Evolutionary conservation across 441 rosid genomes (phyloP).

Genomic region (Theobroma grandiflorum): DNA sequence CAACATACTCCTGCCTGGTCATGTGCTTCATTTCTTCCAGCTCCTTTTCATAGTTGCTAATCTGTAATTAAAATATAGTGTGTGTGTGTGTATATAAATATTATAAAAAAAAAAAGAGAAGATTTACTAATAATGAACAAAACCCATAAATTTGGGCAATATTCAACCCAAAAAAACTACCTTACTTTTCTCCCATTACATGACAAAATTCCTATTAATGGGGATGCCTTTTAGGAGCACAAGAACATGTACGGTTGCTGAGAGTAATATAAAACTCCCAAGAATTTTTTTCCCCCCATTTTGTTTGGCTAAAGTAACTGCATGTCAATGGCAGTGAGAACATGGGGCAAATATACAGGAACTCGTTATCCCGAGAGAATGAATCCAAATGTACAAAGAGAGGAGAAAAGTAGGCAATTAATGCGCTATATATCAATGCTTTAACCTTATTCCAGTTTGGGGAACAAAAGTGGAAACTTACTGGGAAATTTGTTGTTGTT

Average conservation of each 20-base stretch:
- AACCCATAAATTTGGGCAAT: conserved; percentile 21
- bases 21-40: conserved; percentile 80
- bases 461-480: conserved; percentile 30
- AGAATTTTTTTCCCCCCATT: background rate
- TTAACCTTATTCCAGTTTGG: background rate
- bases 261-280: conserved; percentile 1
- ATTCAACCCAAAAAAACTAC: background rate
- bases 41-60: conserved; percentile 64
- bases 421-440: background rate
- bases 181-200: background rate
- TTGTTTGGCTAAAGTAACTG: conserved; percentile 18
- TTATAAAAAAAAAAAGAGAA: background rate
- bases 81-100: background rate
- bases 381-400: background rate
- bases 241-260: conserved; percentile 14
- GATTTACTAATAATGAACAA: conserved; percentile 25
- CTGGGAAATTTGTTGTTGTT: conserved; percentile 76
- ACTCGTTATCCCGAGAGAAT: background rate
- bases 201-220: conserved; percentile 31
- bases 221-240: conserved; percentile 37
- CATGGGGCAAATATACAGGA: background rate
- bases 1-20: conserved; percentile 82
- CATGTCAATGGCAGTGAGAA: conserved; percentile 27
- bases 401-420: background rate
- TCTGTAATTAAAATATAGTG: conserved; percentile 36